Evolutionary conservation across 2,329 filamentous ascomycete species (phyloP), one percentile per base, ranked within the genome.

Genomic region (Sclerotinia subarctica): DNA sequence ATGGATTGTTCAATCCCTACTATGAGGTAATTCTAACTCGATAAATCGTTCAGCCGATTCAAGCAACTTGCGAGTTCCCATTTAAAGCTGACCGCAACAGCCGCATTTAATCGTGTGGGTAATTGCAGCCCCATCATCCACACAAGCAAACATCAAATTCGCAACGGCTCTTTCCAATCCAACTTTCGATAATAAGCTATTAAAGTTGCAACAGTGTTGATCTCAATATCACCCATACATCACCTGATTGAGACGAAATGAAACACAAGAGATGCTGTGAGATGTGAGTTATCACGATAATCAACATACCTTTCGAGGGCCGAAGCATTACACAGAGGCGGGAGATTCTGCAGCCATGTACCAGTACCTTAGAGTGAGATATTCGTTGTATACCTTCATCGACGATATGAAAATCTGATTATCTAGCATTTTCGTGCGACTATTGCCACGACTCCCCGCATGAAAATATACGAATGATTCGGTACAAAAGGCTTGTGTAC

Each of bases 51-150:
- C 7, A 38, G 24, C 1, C 19, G 26, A 60, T 2, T 29, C 58
- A 62, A 38, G 58, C 26, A 35, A 49, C 7, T 35, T 3, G 44
- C 3, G 13, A 35, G 13, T 7, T 21, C 29, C 21, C 15, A 35
- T 62, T 62, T 13, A 11, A 17, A 32, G 26, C 46, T 35, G 7
- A 35, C 52, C 26, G 10, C 29, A 49, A 62, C 29, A 49, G 58
- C 58, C 44, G 58, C 29, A 62, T 49, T 11, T 19, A n/a, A 73
- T 72, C 73, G 73, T 73, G 72, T 72, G 72, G 69, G 69, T 71
- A 57, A 56, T 52, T 63, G 21, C 58, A 62, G 58, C 58, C 58
- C 44, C 47, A 49, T 62, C 44, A 46, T 35, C 21, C 44, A 24
- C 26, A 49, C 47, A n/a, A n/a, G 29, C 58, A 32, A 24, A 60